phyloP scores from a whole-genome alignment of 805 yeast species.

The Yamadazyma akitaensis region DNA sequence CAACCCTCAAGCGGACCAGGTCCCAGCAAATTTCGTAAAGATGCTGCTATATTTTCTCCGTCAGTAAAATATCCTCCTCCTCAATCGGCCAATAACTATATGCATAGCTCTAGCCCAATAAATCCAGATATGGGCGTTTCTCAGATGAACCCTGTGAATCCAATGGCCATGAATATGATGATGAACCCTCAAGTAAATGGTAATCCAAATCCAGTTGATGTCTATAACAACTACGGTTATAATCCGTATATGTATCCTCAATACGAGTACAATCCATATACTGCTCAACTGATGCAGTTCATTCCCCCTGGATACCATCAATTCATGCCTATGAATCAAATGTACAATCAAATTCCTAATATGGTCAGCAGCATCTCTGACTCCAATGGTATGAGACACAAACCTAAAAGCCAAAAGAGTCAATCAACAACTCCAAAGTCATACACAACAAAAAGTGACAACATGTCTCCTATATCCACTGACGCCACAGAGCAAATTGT shows the following conservation, averaged over 20 bases:
- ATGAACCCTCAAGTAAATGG: slow-evolving; percentile 6
- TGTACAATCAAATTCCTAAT: slow-evolving; percentile 6
- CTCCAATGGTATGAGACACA: not conserved
- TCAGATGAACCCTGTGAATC: slow-evolving; percentile 5
- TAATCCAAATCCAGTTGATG: slow-evolving; percentile 2
- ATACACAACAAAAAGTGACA: slow-evolving; percentile 3
- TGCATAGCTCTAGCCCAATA: slow-evolving; percentile 1
- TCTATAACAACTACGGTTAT: slow-evolving; percentile 1
- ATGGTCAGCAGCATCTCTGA: not conserved
- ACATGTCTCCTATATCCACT: slow-evolving; percentile 5
- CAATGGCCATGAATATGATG: slow-evolving; percentile 8
- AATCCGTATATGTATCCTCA: slow-evolving; percentile 4
- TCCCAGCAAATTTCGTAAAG: slow-evolving; percentile 36
- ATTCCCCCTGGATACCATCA: not conserved
- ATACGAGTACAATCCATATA: slow-evolving; percentile 5
- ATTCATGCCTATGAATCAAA: slow-evolving; percentile 6
- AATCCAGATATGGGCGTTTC: slow-evolving; percentile 4
- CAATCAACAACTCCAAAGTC: slow-evolving; percentile 6
- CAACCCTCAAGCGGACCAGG: slow-evolving; percentile 26
- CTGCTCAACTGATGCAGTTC: slow-evolving; percentile 4
- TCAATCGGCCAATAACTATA: slow-evolving; percentile 3
- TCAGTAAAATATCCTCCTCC: slow-evolving; percentile 17
- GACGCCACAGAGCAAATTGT: slow-evolving; percentile 1
- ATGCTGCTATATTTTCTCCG: slow-evolving; percentile 37
- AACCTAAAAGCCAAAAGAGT: slow-evolving; percentile 1